phyloP scores from a whole-genome alignment of 2,329 filamentous ascomycete species.

The Calonectria pteridis region DNA sequence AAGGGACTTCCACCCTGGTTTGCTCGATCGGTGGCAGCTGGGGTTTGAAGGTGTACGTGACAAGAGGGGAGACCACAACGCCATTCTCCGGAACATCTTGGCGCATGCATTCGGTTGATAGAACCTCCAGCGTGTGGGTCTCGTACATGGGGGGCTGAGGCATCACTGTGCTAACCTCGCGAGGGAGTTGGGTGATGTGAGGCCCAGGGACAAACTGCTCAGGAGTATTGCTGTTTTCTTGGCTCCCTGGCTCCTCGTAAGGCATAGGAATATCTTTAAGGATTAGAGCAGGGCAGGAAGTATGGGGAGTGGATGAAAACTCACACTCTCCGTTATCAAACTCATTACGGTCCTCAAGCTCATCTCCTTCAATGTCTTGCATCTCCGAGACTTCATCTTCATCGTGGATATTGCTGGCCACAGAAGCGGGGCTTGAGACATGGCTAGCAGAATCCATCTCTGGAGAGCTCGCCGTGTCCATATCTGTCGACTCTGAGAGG shows the following conservation, averaged over 20 bases:
- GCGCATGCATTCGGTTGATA: neutral
- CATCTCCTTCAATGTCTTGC: slow-evolving; percentile 20
- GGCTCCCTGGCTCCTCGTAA: neutral
- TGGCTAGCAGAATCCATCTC: slow-evolving; percentile 20
- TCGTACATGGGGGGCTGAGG: neutral
- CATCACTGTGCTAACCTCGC: neutral
- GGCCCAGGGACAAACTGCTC: neutral
- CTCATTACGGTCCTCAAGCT: slow-evolving; percentile 41
- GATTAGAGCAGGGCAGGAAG: slow-evolving; percentile 24
- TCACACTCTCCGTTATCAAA: slow-evolving; percentile 36
- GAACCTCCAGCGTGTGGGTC: neutral
- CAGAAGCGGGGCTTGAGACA: neutral
- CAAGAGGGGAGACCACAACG: neutral
- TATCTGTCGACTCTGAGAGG: slow-evolving; percentile 31
- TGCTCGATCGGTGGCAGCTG: slow-evolving; percentile 25
- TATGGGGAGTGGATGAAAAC: neutral
- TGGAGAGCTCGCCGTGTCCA: slow-evolving; percentile 33
- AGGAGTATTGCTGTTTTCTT: neutral
- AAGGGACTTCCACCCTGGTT: slow-evolving; percentile 1
- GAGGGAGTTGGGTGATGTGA: neutral
- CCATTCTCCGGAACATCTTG: neutral
- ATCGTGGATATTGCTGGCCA: neutral
- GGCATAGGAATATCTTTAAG: slow-evolving; percentile 18
- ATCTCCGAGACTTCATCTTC: slow-evolving; percentile 12
- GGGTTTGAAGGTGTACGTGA: neutral